phyloP scores from a whole-genome alignment of 2,329 filamentous ascomycete species.

The Kalaharituber pfeilii region DNA sequence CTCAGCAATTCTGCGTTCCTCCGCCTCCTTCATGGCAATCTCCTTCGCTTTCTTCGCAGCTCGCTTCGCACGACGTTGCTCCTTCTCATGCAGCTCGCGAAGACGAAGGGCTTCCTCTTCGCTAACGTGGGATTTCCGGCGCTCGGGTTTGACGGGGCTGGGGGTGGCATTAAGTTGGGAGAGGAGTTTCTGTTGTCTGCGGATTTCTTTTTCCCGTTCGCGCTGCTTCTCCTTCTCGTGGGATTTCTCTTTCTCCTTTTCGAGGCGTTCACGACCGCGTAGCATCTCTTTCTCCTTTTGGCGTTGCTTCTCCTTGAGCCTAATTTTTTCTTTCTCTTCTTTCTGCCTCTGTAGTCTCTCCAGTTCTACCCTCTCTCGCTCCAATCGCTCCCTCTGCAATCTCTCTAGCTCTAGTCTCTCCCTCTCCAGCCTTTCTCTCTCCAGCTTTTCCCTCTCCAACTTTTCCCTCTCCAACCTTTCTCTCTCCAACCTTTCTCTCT shows the following conservation, averaged over 20 bases:
- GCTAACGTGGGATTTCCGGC: not conserved
- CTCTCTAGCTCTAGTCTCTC: not conserved
- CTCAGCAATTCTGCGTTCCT: not conserved
- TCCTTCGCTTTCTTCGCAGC: not conserved
- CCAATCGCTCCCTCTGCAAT: not conserved
- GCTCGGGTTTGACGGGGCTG: not conserved
- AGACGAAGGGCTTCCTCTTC: not conserved
- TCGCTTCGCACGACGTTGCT: not conserved
- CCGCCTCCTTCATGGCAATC: not conserved
- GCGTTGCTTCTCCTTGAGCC: not conserved
- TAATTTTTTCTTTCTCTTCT: not conserved
- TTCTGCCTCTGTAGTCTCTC: not conserved
- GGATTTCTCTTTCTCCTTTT: no score
- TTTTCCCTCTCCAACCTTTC: not conserved
- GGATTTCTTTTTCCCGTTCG: no score
- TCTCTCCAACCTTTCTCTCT: not conserved
- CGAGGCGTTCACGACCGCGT: not conserved
- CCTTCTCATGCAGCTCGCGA: not conserved
- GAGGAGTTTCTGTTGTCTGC: not conserved
- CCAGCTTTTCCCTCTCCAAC: not conserved
- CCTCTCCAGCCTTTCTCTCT: not conserved
- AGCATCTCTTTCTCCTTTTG: not conserved
- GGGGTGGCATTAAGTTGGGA: not conserved
- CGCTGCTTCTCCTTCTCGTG: no score
- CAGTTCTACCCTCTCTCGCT: not conserved